Conservation (phyloP, 129 eudicot genomes). For the Artemisia annua region DNA sequence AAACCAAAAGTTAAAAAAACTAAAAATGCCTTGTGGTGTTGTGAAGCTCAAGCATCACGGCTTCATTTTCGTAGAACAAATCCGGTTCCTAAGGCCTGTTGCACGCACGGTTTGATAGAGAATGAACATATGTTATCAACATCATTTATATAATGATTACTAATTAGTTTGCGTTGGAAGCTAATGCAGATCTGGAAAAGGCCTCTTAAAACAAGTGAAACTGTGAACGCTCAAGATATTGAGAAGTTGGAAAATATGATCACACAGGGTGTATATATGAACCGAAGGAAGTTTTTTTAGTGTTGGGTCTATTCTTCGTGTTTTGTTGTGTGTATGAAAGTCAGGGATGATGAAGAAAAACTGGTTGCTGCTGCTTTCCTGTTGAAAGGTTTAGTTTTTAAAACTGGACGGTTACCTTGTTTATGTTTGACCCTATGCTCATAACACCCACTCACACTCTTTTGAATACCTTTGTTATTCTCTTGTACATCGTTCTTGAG, state of each 20-base stretch:
- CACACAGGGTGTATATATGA: background rate
- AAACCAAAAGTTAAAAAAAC: too few species aligned
- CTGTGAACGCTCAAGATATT: background rate
- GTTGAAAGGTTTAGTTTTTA: too few species aligned
- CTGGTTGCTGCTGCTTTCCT: background rate
- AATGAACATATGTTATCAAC: background rate
- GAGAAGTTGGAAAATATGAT: constrained; percentile 11
- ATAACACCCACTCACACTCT: too few species aligned
- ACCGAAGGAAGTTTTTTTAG: constrained; percentile 17
- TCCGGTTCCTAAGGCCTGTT: background rate
- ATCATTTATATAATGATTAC: background rate
- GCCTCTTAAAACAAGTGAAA: constrained; percentile 11
- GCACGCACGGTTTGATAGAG: background rate
- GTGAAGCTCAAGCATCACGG: too few species aligned
- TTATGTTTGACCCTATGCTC: constrained; percentile 18
- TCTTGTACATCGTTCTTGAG: too few species aligned
- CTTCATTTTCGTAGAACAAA: too few species aligned
- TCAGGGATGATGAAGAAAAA: background rate
- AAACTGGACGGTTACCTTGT: background rate
- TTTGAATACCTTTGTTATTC: too few species aligned
- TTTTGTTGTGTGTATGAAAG: background rate
- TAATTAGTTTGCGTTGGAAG: constrained; percentile 16
- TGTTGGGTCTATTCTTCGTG: constrained; percentile 19
- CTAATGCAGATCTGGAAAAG: constrained; percentile 31
- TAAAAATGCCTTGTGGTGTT: too few species aligned